A percentile compares a stretch with the other conserved stretches of the same genome.
phyloP scores from a whole-genome alignment of 2,329 filamentous ascomycete genomes.

The Cladosporium sp. region DNA sequence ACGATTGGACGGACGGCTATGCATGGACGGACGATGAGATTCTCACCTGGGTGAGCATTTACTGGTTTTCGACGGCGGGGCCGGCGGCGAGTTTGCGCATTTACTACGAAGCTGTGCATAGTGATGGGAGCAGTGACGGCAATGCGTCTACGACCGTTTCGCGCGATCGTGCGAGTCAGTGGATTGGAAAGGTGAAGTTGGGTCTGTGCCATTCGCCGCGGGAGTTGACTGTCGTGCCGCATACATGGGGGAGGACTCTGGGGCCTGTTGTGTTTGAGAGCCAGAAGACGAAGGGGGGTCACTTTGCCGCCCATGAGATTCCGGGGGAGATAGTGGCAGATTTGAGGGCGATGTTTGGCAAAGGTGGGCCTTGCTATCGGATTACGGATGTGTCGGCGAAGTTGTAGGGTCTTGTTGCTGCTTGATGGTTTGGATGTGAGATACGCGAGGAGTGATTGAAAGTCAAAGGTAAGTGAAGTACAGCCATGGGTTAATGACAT shows the following conservation, averaged over 20 bases:
- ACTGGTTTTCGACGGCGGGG: conserved; percentile 66
- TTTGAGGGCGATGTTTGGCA: conserved; percentile 54
- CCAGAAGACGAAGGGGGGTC: conserved; percentile 48
- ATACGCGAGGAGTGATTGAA: no score
- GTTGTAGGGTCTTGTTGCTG: neutral
- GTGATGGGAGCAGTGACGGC: conserved; percentile 11
- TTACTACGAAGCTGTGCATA: conserved; percentile 64
- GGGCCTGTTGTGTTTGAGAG: conserved; percentile 56
- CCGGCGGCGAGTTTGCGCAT: conserved; percentile 64
- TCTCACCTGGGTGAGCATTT: conserved; percentile 69
- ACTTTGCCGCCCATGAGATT: conserved; percentile 57
- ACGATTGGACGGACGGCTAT: conserved; percentile 71
- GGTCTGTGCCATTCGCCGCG: conserved; percentile 55
- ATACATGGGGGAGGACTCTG: conserved; percentile 54
- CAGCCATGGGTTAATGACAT: neutral
- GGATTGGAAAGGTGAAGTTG: conserved; percentile 46
- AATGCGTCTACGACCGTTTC: no score
- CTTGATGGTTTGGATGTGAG: no score
- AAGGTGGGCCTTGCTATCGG: conserved; percentile 28
- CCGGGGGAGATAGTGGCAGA: conserved; percentile 50
- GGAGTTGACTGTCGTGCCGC: conserved; percentile 54
- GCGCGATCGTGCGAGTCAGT: conserved; percentile 36
- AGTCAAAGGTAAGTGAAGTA: no score
- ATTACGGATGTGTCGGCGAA: conserved; percentile 9
- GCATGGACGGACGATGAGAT: conserved; percentile 74